A percentile compares a stretch with the other conserved stretches of the same genome.
These are phyloP conservation scores for Candida ulmi DNA, from an alignment of 805 yeast genomes.

Conservation along the genomic window DNA sequence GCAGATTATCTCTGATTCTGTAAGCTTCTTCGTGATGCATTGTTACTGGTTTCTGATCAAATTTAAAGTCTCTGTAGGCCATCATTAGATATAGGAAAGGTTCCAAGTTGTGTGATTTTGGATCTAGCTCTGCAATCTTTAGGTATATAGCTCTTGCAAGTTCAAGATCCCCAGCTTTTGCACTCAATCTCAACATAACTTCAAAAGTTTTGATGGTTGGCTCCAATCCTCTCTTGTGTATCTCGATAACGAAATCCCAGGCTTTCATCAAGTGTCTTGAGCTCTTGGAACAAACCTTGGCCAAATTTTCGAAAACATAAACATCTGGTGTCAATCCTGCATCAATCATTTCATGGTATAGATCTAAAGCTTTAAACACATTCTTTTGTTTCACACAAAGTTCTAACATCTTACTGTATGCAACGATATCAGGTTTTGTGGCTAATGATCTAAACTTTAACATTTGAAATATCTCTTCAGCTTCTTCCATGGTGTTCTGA, in stretches of 20 bases:
- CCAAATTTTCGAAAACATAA: conserved; percentile 48
- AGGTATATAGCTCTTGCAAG: conserved; percentile 64
- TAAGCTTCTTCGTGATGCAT: conserved; percentile 40
- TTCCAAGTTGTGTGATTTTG: conserved; percentile 7
- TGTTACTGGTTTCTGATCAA: conserved; percentile 29
- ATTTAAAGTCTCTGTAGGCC: conserved; percentile 40
- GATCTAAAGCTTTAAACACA: conserved; percentile 69
- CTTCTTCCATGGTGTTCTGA: conserved; percentile 47
- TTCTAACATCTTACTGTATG: conserved; percentile 69
- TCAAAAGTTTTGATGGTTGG: conserved; percentile 46
- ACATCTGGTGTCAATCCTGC: conserved; percentile 31
- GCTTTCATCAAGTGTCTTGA: conserved; percentile 47
- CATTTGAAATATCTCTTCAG: conserved; percentile 70
- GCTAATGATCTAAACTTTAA: conserved; percentile 72
- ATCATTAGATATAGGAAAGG: conserved; percentile 33
- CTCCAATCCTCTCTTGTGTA: conserved; percentile 40
- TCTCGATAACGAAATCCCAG: conserved; percentile 73
- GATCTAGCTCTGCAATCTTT: conserved; percentile 34
- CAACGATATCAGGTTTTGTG: conserved; percentile 60
- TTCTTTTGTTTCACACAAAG: conserved; percentile 57
- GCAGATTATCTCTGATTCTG: conserved; percentile 38
- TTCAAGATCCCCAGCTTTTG: conserved; percentile 71
- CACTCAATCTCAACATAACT: conserved; percentile 70
- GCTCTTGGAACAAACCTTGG: conserved; percentile 61
- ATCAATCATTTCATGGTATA: conserved; percentile 63